phyloP scores from a whole-genome alignment of 352 stramenopile genomes.

The Pythium phragmitis region DNA sequence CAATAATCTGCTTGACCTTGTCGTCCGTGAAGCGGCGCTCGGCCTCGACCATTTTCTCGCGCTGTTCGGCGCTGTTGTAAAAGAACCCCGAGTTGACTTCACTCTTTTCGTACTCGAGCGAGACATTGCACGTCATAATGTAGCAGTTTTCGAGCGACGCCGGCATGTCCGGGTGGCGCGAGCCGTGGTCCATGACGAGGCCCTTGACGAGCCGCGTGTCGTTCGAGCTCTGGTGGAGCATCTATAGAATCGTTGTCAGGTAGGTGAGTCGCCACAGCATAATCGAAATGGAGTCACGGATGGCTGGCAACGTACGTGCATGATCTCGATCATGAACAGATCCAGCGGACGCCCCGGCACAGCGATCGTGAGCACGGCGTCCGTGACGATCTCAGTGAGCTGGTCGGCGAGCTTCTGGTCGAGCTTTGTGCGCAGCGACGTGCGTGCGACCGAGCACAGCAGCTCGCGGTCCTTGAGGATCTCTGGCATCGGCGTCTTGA shows the following conservation, averaged over 20 bases:
- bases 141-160: conserved; percentile 95
- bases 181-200: conserved; percentile 98
- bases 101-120: conserved; percentile 99
- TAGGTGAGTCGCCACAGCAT: too few species aligned
- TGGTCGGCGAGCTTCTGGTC: conserved; percentile 92
- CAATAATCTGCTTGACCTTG: conserved; percentile 97
- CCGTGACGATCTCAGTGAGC: conserved; percentile 96
- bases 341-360: conserved; percentile 89
- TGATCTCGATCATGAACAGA: conserved; percentile 99
- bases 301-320: conserved; percentile 73
- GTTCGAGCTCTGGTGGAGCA: conserved; percentile 95
- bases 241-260: conserved; percentile 43
- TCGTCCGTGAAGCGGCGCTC: conserved; percentile 96
- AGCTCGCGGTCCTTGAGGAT: conserved; percentile 95
- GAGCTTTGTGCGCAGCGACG: conserved; percentile 97
- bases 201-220: conserved; percentile 95
- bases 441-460: conserved; percentile 92
- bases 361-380: conserved; percentile 95
- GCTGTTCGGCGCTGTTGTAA: conserved; percentile 98
- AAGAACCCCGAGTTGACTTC: conserved; percentile 98
- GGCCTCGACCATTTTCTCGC: conserved; percentile 96
- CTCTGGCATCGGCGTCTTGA: conserved; percentile 83
- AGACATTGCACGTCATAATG: conserved; percentile 99
- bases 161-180: conserved; percentile 99
- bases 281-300: too few species aligned